Conservation (phyloP, 2,329 filamentous ascomycete genomes). For the Pseudocercospora pini-densiflorae region DNA sequence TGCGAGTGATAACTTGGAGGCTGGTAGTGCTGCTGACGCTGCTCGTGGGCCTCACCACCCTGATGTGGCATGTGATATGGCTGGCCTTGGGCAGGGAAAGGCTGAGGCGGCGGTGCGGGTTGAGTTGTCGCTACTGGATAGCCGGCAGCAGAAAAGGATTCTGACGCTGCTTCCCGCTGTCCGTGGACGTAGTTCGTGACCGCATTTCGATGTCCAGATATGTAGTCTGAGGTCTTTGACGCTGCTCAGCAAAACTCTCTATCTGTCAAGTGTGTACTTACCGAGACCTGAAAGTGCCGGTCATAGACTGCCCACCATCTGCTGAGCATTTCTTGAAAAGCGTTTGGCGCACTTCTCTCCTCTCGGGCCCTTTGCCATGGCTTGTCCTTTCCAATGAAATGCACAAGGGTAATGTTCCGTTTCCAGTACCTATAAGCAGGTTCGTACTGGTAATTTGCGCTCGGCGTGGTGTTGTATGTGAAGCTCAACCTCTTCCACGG, state of each 20-base stretch:
- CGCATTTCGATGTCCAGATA: constrained; percentile 22
- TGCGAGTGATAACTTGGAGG: constrained; percentile 17
- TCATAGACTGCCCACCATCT: constrained; percentile 97
- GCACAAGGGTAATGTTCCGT: constrained; percentile 83
- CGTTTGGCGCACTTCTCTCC: constrained; percentile 59
- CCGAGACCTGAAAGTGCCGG: constrained; percentile 69
- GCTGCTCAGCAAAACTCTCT: constrained; percentile 18
- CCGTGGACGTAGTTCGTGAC: constrained; percentile 16
- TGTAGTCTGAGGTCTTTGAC: constrained; percentile 24
- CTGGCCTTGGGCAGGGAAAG: neutral
- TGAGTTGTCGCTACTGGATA: constrained; percentile 32
- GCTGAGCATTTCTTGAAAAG: constrained; percentile 81
- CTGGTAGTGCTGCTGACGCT: constrained; percentile 4
- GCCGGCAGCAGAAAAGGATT: constrained; percentile 31
- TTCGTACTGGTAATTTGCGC: constrained; percentile 95
- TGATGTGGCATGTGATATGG: constrained; percentile 5
- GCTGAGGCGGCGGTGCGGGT: constrained; percentile 25
- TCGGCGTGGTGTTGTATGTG: constrained; percentile 96
- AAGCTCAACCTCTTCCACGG: constrained; percentile 88
- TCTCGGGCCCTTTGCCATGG: constrained; percentile 66
- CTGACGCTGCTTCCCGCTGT: neutral
- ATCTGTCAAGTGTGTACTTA: constrained; percentile 10
- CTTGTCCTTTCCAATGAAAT: constrained; percentile 92
- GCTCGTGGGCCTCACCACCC: neutral
- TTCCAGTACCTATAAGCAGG: constrained; percentile 94